These are phyloP conservation scores for Pulveroboletus sp. DNA, from an alignment of 768 basidiomycete genomes.

Conservation along the genomic window DNA sequence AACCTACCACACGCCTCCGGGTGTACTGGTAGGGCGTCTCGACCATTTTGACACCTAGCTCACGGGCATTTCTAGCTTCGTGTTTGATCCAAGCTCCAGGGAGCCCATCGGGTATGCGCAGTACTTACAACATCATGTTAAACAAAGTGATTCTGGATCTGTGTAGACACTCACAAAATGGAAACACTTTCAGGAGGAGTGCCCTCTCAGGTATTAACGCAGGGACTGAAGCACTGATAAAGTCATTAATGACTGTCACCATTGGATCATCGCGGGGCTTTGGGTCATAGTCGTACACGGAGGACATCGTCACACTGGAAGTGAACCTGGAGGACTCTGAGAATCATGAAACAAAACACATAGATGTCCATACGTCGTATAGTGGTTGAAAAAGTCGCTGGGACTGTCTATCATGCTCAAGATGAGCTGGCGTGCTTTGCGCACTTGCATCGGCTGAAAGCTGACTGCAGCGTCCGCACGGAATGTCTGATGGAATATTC, in stretches of 20 bases:
- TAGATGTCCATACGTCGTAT: conserved; percentile 10
- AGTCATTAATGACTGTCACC: not conserved
- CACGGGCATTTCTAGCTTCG: conserved; percentile 20
- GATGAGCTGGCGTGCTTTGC: conserved; percentile 8
- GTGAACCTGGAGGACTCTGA: not conserved
- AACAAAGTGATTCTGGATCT: not conserved
- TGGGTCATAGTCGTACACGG: not conserved
- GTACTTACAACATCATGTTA: not conserved
- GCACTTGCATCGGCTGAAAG: conserved; percentile 10
- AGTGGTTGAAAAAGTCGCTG: conserved; percentile 4
- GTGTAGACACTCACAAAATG: conserved; percentile 4
- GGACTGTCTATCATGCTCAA: conserved; percentile 8
- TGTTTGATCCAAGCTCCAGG: conserved; percentile 38
- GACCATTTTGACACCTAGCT: no score
- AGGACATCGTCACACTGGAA: not conserved
- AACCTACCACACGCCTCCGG: conserved; percentile 21
- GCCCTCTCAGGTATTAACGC: not conserved
- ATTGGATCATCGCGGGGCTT: conserved; percentile 3
- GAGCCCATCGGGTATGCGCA: conserved; percentile 29
- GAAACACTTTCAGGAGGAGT: not conserved
- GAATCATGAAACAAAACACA: no score
- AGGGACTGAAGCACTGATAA: not conserved
- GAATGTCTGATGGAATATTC: conserved; percentile 14
- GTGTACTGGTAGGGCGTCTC: conserved; percentile 19
- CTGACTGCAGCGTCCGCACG: not conserved